Evolutionary conservation across 306 rosid genomes (phyloP), one percentile per base, ranked within the genome.

Genomic region (Cucurbita ficifolia): DNA sequence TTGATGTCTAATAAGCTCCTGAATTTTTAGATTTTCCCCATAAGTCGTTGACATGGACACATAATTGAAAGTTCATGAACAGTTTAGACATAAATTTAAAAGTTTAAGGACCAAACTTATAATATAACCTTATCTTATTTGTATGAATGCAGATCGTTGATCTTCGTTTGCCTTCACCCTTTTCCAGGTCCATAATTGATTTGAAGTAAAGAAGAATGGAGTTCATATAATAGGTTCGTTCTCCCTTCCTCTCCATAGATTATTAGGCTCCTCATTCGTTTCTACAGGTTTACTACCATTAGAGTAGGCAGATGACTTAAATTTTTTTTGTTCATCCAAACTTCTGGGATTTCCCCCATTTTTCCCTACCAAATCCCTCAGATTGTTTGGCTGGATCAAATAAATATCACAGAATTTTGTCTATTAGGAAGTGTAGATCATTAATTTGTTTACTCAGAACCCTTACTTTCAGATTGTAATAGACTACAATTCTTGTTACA

Each of bases 371-470:
- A 78, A 83, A 83, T 83, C 87, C 18, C 79, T 12, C 33, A 79
- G 77, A 73, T 63, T 71, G 87, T 76, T 77, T 79, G 89, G 87
- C 58, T 79, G 85, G 69, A 81, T 72, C 82, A 21, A 83, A 83
- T 83, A 81, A 86, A 6, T 29, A 70, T 14, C 43, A 16, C 80
- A 73, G 48, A 68, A 38, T 51, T 38, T 40, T 75, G 57, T 52
- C 59, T 35, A 55, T 58, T 75, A 70, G 39, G 39, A 70, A 19
- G 75, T 78, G 61, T 67, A 69, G 54, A 56, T 21, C 59, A 52
- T 79, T 39, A 72, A 43, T 55, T 78, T 78, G 62, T 63, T 76
- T 21, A 56, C 77, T 75, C 60, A 69, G 17, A 67, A 75, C 8
- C 70, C 70, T 24, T 58, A 5, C 64, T 22, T 46, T 68, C 73